Evolutionary conservation across 176 grass and related monocot species (phyloP).

Genomic region (Lolium rigidum): DNA sequence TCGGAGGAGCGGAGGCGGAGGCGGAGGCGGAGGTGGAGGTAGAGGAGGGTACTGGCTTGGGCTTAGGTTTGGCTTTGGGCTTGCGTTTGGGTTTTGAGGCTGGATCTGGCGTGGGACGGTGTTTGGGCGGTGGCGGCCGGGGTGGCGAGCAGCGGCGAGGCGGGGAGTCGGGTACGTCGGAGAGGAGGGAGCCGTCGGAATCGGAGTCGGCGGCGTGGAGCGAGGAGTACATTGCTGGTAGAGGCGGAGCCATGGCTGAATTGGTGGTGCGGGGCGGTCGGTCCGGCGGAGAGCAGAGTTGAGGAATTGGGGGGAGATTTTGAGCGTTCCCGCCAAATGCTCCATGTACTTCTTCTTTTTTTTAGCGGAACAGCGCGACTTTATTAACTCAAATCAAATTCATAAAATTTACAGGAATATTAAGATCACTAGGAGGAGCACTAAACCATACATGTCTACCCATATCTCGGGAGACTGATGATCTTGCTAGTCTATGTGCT

Average conservation of each 20-base stretch:
- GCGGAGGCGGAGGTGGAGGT: background rate
- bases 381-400: too few relatives aligned
- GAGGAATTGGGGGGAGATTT: slow-evolving; percentile 31
- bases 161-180: slow-evolving; percentile 69
- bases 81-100: slow-evolving; percentile 48
- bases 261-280: background rate
- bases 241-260: background rate
- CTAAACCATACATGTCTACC: too few relatives aligned
- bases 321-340: slow-evolving; percentile 47
- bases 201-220: slow-evolving; percentile 57
- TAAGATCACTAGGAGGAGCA: too few relatives aligned
- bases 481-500: too few relatives aligned
- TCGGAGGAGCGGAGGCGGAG: slow-evolving; percentile 6
- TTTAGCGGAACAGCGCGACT: too few relatives aligned
- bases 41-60: slow-evolving; percentile 11
- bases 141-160: slow-evolving; percentile 43
- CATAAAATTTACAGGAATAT: too few relatives aligned
- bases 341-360: background rate
- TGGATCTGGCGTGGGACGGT: slow-evolving; percentile 25
- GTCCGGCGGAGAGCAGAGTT: background rate
- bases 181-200: slow-evolving; percentile 74
- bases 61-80: slow-evolving; percentile 43
- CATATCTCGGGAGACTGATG: too few relatives aligned
- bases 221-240: slow-evolving; percentile 37
- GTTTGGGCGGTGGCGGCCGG: slow-evolving; percentile 38